phyloP scores from a whole-genome alignment of 352 stramenopile species.

The Globisporangium takayamanum region DNA sequence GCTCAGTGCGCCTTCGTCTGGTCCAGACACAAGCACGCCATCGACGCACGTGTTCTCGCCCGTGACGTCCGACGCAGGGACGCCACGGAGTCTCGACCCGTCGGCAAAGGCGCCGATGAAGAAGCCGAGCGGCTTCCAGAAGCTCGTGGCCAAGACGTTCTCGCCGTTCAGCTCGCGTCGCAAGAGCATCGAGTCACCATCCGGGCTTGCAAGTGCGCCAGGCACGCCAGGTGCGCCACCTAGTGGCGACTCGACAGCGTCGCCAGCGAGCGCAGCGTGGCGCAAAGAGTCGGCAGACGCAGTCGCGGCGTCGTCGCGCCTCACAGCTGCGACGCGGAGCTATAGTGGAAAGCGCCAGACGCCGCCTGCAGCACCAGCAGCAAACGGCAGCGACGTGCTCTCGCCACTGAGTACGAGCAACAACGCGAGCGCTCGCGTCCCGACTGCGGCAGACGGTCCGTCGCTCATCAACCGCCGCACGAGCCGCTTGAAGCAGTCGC shows the following conservation, averaged over 20 bases:
- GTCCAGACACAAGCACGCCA: background rate
- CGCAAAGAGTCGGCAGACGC: slow-evolving; percentile 1
- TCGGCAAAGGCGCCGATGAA: slow-evolving; percentile 10
- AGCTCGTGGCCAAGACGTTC: slow-evolving; percentile 51
- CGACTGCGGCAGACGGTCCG: background rate
- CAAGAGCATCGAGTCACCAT: slow-evolving; percentile 20
- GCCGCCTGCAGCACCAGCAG: too few relatives aligned
- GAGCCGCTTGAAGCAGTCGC: slow-evolving; percentile 44
- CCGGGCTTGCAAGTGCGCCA: background rate
- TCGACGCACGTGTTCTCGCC: slow-evolving; percentile 4
- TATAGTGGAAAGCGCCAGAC: too few relatives aligned
- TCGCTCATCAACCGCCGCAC: slow-evolving; percentile 41
- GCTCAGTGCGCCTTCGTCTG: slow-evolving; percentile 1
- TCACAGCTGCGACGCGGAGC: background rate
- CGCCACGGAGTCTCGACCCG: slow-evolving; percentile 14
- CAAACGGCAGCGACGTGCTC: too few relatives aligned
- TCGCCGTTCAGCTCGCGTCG: slow-evolving; percentile 45
- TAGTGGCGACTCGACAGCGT: too few relatives aligned
- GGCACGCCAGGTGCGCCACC: too few relatives aligned
- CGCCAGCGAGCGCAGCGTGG: too few relatives aligned
- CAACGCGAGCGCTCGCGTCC: background rate
- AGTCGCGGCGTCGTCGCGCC: slow-evolving; percentile 1
- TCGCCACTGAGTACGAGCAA: background rate
- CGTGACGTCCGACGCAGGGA: background rate
- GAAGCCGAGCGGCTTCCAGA: slow-evolving; percentile 54